Evolutionary conservation across 345 rosid genomes (phyloP).

Genomic region (Noccaea bulbosa): DNA sequence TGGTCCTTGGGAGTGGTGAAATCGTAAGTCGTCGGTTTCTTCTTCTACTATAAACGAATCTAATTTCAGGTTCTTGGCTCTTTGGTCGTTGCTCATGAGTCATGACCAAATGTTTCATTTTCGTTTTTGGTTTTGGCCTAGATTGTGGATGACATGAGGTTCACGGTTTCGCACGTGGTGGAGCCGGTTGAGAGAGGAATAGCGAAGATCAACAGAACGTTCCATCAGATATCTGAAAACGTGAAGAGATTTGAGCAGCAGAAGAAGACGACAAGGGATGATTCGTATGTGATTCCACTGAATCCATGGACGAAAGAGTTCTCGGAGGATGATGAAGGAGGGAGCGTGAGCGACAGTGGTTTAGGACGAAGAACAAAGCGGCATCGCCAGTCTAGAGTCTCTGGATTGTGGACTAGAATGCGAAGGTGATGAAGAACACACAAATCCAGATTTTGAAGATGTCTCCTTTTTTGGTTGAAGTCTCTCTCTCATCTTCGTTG

Average conservation of each 20-base stretch:
- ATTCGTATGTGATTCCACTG: conserved; percentile 78
- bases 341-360: conserved; percentile 94
- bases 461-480: conserved; percentile 3
- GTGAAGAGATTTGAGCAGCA: conserved; percentile 78
- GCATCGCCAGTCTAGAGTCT: conserved; percentile 49
- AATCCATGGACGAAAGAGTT: conserved; percentile 78
- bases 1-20: conserved; percentile 93
- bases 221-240: conserved; percentile 87
- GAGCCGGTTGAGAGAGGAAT: conserved; percentile 98
- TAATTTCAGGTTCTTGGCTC: not conserved
- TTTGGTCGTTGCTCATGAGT: not conserved
- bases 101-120: not conserved
- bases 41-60: not conserved
- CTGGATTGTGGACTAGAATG: conserved; percentile 46
- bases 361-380: conserved; percentile 59
- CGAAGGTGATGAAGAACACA: conserved; percentile 40
- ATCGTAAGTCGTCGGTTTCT: conserved; percentile 65
- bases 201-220: conserved; percentile 80
- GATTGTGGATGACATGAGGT: conserved; percentile 99
- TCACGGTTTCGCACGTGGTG: conserved; percentile 94
- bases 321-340: conserved; percentile 79
- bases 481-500: conserved; percentile 25
- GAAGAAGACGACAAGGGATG: conserved; percentile 77
- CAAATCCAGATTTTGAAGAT: conserved; percentile 32
- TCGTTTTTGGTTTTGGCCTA: conserved; percentile 25